Conservation (phyloP, 441 rosid genomes). For the Mallotus japonicus region DNA sequence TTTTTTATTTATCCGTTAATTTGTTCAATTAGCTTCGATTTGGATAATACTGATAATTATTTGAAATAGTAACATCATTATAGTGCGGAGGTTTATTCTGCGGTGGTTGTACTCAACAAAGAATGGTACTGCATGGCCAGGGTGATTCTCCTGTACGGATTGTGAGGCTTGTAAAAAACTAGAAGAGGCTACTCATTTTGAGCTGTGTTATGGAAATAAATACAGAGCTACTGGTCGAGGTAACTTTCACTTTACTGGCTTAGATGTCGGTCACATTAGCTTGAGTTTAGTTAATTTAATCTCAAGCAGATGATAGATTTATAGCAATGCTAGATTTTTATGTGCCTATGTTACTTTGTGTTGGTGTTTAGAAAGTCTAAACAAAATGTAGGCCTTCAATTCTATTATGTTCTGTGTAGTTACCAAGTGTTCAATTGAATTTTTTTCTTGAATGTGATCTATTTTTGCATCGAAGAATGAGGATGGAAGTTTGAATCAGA, state of each 20-base stretch:
- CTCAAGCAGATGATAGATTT: too few species aligned
- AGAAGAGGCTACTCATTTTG: constrained; percentile 92
- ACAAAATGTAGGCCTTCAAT: too few species aligned
- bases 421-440: too few species aligned
- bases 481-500: constrained; percentile 63
- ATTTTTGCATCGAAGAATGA: constrained; percentile 40
- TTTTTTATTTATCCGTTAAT: not conserved
- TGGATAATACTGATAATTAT: too few species aligned
- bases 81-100: constrained; percentile 92
- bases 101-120: constrained; percentile 64
- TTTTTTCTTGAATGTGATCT: too few species aligned
- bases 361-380: too few species aligned
- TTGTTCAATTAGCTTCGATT: not conserved
- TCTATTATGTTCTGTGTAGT: too few species aligned
- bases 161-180: constrained; percentile 91
- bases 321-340: too few species aligned
- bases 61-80: constrained; percentile 86
- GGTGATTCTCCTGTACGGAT: constrained; percentile 87
- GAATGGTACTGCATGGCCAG: constrained; percentile 84
- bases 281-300: too few species aligned
- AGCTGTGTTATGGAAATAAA: constrained; percentile 67
- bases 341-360: too few species aligned
- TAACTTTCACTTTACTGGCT: constrained; percentile 18
- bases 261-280: too few species aligned
- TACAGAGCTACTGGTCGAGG: constrained; percentile 76